phyloP scores from a whole-genome alignment of 75 land plant species.

The Gnetum montanum region DNA sequence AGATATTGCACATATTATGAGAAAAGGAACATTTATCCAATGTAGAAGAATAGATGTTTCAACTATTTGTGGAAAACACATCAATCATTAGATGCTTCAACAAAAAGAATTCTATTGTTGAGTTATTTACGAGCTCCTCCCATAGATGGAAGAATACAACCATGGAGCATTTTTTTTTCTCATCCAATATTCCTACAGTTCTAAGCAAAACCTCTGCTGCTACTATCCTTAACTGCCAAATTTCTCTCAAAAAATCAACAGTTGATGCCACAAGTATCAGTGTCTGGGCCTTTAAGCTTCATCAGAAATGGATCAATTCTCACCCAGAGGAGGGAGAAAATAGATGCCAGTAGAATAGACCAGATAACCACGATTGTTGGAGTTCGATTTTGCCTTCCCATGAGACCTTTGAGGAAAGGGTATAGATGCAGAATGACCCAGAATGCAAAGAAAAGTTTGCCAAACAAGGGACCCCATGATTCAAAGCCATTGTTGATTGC shows the following conservation, averaged over 20 bases:
- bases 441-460: constrained; percentile 73
- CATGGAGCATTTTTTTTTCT: too few relatives aligned
- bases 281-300: constrained; percentile 65
- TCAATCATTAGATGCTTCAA: too few relatives aligned
- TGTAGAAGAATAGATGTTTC: too few relatives aligned
- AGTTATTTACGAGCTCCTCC: too few relatives aligned
- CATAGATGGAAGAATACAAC: too few relatives aligned
- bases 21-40: too few relatives aligned
- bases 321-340: constrained; percentile 83
- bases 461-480: constrained; percentile 85
- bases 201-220: too few relatives aligned
- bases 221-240: too few relatives aligned
- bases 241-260: constrained; percentile 39
- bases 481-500: constrained; percentile 76
- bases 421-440: constrained; percentile 89
- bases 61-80: too few relatives aligned
- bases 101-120: too few relatives aligned
- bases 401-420: constrained; percentile 84
- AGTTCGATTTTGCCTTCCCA: constrained; percentile 81
- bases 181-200: too few relatives aligned
- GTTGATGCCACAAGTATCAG: constrained; percentile 63
- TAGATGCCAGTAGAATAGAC: constrained; percentile 74
- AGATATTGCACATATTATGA: too few relatives aligned
- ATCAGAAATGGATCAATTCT: constrained; percentile 66
- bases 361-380: constrained; percentile 85